These are phyloP conservation scores for Podospora comata DNA, from an alignment of 495 filamentous ascomycete species.

Conservation along the genomic window DNA sequence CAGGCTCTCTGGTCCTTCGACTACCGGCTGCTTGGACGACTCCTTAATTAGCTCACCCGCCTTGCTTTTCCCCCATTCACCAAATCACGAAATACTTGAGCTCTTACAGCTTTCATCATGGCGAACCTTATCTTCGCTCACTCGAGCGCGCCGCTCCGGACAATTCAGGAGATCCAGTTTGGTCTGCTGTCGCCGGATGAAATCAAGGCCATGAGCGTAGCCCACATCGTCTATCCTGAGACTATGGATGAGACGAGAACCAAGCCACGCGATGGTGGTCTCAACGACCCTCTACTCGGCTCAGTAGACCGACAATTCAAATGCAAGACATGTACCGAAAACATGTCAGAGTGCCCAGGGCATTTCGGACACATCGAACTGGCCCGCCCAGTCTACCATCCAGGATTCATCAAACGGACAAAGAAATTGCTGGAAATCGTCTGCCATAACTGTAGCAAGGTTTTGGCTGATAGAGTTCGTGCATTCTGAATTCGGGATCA, in stretches of 20 bases:
- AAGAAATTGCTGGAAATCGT: conserved; percentile 98
- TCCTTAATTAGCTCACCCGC: conserved; percentile 17
- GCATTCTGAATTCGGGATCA: conserved; percentile 43
- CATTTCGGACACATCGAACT: conserved; percentile 99
- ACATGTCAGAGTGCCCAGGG: conserved; percentile 90
- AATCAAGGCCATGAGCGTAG: conserved; percentile 95
- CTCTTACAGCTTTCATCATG: conserved; percentile 55
- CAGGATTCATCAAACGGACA: conserved; percentile 92
- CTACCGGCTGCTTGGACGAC: conserved; percentile 1
- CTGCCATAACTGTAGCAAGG: conserved; percentile 96
- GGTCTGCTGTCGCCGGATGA: conserved; percentile 94
- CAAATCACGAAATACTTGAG: conserved; percentile 8
- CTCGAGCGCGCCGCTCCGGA: conserved; percentile 92
- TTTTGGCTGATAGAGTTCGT: conserved; percentile 93
- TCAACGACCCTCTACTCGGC: conserved; percentile 91
- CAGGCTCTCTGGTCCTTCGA: conserved; percentile 1
- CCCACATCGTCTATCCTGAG: conserved; percentile 89
- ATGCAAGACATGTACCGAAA: conserved; percentile 91
- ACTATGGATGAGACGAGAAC: conserved; percentile 95
- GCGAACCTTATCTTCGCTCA: conserved; percentile 87
- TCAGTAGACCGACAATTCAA: conserved; percentile 92
- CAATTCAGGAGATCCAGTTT: conserved; percentile 97
- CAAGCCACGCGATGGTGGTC: conserved; percentile 78
- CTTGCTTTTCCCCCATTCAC: conserved; percentile 1
- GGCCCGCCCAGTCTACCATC: conserved; percentile 90